A percentile compares a stretch with the other conserved stretches of the same genome.
These are phyloP conservation scores for Penicillium fimorum DNA, from an alignment of 495 filamentous ascomycete species.

Conservation along the genomic window DNA sequence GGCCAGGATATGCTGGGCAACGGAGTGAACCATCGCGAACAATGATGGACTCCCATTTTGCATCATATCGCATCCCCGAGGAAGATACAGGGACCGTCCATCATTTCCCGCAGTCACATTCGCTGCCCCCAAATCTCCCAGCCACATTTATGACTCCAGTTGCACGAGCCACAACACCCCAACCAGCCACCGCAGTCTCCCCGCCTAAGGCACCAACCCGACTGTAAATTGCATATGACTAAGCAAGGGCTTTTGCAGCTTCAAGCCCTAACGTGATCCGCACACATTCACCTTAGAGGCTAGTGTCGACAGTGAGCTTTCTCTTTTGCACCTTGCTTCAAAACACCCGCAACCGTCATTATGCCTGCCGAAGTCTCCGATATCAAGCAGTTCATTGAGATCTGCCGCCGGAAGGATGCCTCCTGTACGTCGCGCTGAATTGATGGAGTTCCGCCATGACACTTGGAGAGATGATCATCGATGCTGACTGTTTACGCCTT, in stretches of 20 bases:
- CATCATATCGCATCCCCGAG: neutral
- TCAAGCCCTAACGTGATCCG: conserved; percentile 39
- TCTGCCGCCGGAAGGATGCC: conserved; percentile 97
- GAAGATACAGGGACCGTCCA: neutral
- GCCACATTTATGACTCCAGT: neutral
- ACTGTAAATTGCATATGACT: conserved; percentile 12
- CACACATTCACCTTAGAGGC: conserved; percentile 22
- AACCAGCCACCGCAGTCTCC: conserved; percentile 1
- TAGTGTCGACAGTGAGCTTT: conserved; percentile 21
- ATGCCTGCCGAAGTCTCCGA: conserved; percentile 99
- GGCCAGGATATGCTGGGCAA: neutral
- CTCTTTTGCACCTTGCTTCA: conserved; percentile 20
- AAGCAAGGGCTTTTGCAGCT: conserved; percentile 21
- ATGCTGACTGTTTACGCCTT: conserved; percentile 20
- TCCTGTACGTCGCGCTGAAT: conserved; percentile 65
- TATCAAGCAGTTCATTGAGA: conserved; percentile 99
- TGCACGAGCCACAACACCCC: conserved; percentile 1
- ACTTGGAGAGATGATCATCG: conserved; percentile 5
- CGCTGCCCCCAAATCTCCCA: neutral
- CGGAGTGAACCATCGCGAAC: conserved; percentile 1
- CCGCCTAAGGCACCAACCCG: conserved; percentile 9
- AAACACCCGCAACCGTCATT: conserved; percentile 39
- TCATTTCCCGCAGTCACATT: neutral
- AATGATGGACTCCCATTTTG: conserved; percentile 2
- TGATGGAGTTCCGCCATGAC: conserved; percentile 5